A percentile compares a stretch with the other conserved stretches of the same genome.
These are phyloP conservation scores for Aspergillaceae sp. DNA, from an alignment of 2,329 filamentous ascomycete genomes.

Conservation along the genomic window DNA sequence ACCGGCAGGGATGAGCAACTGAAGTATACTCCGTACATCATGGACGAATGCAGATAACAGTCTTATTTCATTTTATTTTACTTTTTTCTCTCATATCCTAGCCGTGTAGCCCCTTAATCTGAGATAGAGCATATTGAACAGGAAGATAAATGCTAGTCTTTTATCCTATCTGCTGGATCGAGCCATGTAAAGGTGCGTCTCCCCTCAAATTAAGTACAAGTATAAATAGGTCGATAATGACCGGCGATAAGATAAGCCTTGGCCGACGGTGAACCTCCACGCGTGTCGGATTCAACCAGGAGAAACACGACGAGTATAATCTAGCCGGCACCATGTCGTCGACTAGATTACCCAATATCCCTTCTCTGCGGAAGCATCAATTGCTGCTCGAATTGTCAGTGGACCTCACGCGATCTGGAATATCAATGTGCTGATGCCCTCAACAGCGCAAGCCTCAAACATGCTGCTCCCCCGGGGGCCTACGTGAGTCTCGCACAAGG, in stretches of 20 bases:
- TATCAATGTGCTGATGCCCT: conserved; percentile 6
- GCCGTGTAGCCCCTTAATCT: too few relatives aligned
- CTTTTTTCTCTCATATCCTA: background rate
- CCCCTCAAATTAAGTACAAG: too few relatives aligned
- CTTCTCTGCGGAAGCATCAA: conserved; percentile 62
- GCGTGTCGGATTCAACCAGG: too few relatives aligned
- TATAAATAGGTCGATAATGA: too few relatives aligned
- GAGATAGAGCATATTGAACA: too few relatives aligned
- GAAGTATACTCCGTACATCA: background rate
- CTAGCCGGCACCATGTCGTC: conserved; percentile 22
- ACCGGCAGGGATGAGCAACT: background rate
- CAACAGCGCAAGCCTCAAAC: conserved; percentile 65
- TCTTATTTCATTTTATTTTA: background rate
- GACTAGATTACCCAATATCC: conserved; percentile 30
- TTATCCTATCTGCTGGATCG: too few relatives aligned
- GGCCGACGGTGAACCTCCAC: background rate
- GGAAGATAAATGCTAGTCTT: too few relatives aligned
- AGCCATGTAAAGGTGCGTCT: too few relatives aligned
- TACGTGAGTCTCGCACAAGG: conserved; percentile 78
- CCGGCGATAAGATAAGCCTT: too few relatives aligned
- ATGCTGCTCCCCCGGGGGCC: conserved; percentile 74
- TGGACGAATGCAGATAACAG: background rate
- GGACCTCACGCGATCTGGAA: background rate
- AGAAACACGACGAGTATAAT: too few relatives aligned
- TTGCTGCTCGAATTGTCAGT: conserved; percentile 73